Evolutionary conservation across 495 filamentous ascomycete species (phyloP).

Genomic region (Podospora pseudopauciseta): DNA sequence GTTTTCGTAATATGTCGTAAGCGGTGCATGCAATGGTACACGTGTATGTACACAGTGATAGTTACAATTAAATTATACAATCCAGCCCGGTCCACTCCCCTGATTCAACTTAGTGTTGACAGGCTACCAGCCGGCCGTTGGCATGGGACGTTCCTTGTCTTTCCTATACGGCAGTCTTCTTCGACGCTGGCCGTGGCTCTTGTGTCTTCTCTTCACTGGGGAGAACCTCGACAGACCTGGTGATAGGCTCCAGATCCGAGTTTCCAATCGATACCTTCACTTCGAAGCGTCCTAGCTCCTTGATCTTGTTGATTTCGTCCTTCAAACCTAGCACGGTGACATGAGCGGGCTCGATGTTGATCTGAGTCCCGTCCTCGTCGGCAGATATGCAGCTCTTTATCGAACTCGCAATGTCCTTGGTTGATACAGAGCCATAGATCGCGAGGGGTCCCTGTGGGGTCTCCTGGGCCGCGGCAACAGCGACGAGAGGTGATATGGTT

Average conservation of each 20-base stretch:
- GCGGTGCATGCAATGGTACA: background rate
- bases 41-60: background rate
- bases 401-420: slow-evolving; percentile 31
- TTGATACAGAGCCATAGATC: slow-evolving; percentile 45
- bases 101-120: background rate
- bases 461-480: background rate
- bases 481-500: slow-evolving; percentile 25
- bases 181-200: background rate
- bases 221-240: slow-evolving; percentile 33
- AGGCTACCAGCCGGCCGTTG: background rate
- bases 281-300: slow-evolving; percentile 39
- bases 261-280: slow-evolving; percentile 28
- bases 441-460: slow-evolving; percentile 10
- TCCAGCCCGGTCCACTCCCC: background rate
- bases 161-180: background rate
- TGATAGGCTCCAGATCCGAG: slow-evolving; percentile 27
- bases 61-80: background rate
- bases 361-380: slow-evolving; percentile 31
- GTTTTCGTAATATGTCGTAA: background rate
- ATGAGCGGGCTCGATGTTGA: slow-evolving; percentile 32
- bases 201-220: slow-evolving; percentile 21
- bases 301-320: slow-evolving; percentile 36
- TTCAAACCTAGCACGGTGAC: slow-evolving; percentile 35
- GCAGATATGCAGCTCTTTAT: slow-evolving; percentile 29
- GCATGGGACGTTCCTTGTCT: background rate